A percentile compares a stretch with the other conserved stretches of the same genome.
phyloP scores from a whole-genome alignment of 257 asterid species.

The Primulina huaijiensis region DNA sequence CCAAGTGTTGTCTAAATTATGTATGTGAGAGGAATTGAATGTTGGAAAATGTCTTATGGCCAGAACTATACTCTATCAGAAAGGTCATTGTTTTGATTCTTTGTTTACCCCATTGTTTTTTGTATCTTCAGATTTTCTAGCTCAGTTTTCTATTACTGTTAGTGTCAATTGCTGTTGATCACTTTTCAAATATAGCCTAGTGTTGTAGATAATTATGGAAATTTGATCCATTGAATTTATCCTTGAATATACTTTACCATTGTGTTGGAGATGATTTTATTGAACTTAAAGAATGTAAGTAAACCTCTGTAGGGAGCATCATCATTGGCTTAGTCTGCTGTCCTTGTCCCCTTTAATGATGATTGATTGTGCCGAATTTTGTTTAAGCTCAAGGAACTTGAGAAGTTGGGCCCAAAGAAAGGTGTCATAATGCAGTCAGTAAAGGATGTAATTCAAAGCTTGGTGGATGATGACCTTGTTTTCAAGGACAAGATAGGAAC shows the following conservation, averaged over 20 bases:
- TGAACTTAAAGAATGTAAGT: slow-evolving; percentile 9
- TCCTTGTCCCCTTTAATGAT: slow-evolving; percentile 12
- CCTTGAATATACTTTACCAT: background rate
- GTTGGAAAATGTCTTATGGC: slow-evolving; percentile 6
- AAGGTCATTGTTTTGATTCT: background rate
- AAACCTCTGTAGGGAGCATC: background rate
- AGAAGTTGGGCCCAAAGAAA: slow-evolving; percentile 87
- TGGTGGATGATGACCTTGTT: slow-evolving; percentile 96
- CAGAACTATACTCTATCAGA: background rate
- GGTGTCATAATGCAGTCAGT: slow-evolving; percentile 94
- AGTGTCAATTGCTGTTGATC: slow-evolving; percentile 3
- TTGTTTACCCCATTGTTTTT: background rate
- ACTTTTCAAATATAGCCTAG: slow-evolving; percentile 11
- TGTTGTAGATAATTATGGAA: slow-evolving; percentile 11
- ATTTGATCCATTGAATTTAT: slow-evolving; percentile 1
- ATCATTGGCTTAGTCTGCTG: slow-evolving; percentile 5
- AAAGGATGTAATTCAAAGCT: slow-evolving; percentile 83
- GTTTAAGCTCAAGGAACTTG: slow-evolving; percentile 86
- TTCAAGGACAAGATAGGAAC: slow-evolving; percentile 97
- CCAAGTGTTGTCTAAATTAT: slow-evolving; percentile 12
- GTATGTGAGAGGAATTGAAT: slow-evolving; percentile 2
- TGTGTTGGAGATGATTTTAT: slow-evolving; percentile 13
- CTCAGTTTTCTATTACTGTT: slow-evolving; percentile 6
- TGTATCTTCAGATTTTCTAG: background rate
- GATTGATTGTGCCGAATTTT: slow-evolving; percentile 20